phyloP scores from a whole-genome alignment of 2,329 filamentous ascomycete species.

The Arthroderma sp. region DNA sequence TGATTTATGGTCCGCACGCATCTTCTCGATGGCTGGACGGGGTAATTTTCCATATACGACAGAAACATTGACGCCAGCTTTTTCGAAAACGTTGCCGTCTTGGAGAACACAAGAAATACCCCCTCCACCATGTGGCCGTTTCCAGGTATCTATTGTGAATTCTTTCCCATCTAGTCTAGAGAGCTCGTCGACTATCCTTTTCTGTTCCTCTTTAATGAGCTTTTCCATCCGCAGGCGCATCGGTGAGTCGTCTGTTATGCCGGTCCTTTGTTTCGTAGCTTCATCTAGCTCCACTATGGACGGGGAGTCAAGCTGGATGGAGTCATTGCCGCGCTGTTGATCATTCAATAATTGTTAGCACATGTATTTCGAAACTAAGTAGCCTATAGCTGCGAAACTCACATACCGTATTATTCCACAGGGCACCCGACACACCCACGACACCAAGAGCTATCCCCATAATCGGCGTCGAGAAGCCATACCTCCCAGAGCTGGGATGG shows the following conservation, averaged over 20 bases:
- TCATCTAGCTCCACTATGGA: slow-evolving; percentile 77
- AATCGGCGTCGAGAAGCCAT: too few species aligned
- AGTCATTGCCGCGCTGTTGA: neutral
- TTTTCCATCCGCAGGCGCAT: slow-evolving; percentile 98
- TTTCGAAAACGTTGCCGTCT: slow-evolving; percentile 94
- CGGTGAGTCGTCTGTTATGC: slow-evolving; percentile 63
- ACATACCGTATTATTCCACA: slow-evolving; percentile 1
- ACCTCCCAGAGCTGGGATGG: too few species aligned
- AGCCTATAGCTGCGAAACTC: too few species aligned
- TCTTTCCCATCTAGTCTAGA: slow-evolving; percentile 70
- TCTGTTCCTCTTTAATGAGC: slow-evolving; percentile 86
- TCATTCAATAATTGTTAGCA: too few species aligned
- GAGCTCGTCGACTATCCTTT: slow-evolving; percentile 70
- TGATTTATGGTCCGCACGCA: slow-evolving; percentile 90
- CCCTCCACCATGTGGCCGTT: slow-evolving; percentile 74
- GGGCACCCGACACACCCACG: neutral
- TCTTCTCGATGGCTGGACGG: slow-evolving; percentile 74
- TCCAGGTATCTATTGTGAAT: slow-evolving; percentile 79
- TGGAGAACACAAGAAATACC: slow-evolving; percentile 91
- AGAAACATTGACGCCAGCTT: slow-evolving; percentile 88
- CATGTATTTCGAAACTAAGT: too few species aligned
- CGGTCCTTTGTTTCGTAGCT: slow-evolving; percentile 63
- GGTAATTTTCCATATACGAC: slow-evolving; percentile 88
- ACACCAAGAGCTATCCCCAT: too few species aligned
- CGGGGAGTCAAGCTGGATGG: slow-evolving; percentile 21